Conservation (phyloP, 768 basidiomycete genomes). For the Lentinus brumalis region DNA sequence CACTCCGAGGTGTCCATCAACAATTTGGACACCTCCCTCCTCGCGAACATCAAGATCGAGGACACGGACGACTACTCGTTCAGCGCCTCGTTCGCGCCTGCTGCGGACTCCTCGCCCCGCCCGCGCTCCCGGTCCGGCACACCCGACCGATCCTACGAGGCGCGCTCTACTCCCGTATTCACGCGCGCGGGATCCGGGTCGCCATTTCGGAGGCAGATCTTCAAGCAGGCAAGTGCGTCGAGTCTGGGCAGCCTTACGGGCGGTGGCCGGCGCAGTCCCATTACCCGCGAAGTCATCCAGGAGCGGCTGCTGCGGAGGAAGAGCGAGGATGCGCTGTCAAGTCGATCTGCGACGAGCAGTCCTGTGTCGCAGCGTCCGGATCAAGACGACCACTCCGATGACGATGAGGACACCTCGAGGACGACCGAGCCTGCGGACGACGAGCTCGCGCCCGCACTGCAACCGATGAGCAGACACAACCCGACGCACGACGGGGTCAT, state of each 20-base stretch:
- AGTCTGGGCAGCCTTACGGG: conserved; percentile 22
- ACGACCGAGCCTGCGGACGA: conserved; percentile 1
- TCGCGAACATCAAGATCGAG: conserved; percentile 5
- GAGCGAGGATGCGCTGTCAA: conserved; percentile 44
- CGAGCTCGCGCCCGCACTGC: not conserved
- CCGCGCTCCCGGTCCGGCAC: conserved; percentile 1
- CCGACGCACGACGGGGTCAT: conserved; percentile 36
- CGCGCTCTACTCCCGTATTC: conserved; percentile 15
- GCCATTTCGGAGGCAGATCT: conserved; percentile 17
- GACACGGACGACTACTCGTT: conserved; percentile 9
- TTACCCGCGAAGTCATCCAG: conserved; percentile 57
- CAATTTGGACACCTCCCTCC: conserved; percentile 32
- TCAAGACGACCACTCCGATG: not conserved
- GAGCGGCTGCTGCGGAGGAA: conserved; percentile 47
- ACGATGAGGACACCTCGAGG: not conserved
- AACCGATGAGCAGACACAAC: conserved; percentile 22
- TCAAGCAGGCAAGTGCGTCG: conserved; percentile 23
- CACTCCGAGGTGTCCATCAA: conserved; percentile 39
- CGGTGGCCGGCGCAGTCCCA: conserved; percentile 40
- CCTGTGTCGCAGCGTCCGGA: not conserved
- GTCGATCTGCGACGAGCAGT: not conserved
- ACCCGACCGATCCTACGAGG: conserved; percentile 14
- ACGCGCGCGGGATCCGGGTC: conserved; percentile 16
- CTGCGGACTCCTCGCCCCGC: conserved; percentile 8
- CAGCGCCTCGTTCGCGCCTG: conserved; percentile 8